phyloP scores from a whole-genome alignment of 1,139 yeast genomes.

The Keqinozyma sinolaborantium region DNA sequence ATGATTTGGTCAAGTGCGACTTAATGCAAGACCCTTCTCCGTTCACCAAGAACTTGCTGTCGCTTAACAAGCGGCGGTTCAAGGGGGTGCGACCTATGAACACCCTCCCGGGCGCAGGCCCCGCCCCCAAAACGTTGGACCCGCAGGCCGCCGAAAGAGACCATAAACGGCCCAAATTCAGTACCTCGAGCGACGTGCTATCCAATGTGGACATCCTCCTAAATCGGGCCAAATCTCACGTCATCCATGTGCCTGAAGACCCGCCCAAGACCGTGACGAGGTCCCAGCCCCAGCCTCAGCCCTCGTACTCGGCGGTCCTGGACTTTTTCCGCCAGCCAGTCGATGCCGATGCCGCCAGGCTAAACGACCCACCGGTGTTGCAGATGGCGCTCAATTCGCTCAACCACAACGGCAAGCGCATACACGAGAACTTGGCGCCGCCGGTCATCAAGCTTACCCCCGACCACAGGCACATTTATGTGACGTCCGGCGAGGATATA shows the following conservation, averaged over 20 bases:
- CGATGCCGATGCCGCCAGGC: neutral
- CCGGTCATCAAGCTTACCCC: conserved; percentile 1
- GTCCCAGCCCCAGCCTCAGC: neutral
- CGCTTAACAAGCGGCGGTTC: neutral
- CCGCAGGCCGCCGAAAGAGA: neutral
- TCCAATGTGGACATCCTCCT: neutral
- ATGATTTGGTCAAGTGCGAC: conserved; percentile 1
- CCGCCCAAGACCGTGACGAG: neutral
- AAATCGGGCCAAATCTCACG: neutral
- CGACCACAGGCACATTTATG: conserved; percentile 1
- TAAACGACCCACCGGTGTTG: neutral
- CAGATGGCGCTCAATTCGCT: neutral
- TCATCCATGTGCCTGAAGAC: neutral
- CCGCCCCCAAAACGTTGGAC: neutral
- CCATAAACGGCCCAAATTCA: neutral
- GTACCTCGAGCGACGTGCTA: neutral
- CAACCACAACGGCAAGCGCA: neutral
- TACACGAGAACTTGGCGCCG: neutral
- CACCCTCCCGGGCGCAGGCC: neutral
- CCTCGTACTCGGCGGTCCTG: neutral
- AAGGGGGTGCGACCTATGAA: neutral
- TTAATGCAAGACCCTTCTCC: neutral
- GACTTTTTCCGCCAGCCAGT: neutral
- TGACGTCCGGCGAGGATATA: conserved; percentile 1
- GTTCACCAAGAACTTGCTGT: neutral